Evolutionary conservation across 495 filamentous ascomycete species (phyloP).

Genomic region (Penicillium verhagenii): DNA sequence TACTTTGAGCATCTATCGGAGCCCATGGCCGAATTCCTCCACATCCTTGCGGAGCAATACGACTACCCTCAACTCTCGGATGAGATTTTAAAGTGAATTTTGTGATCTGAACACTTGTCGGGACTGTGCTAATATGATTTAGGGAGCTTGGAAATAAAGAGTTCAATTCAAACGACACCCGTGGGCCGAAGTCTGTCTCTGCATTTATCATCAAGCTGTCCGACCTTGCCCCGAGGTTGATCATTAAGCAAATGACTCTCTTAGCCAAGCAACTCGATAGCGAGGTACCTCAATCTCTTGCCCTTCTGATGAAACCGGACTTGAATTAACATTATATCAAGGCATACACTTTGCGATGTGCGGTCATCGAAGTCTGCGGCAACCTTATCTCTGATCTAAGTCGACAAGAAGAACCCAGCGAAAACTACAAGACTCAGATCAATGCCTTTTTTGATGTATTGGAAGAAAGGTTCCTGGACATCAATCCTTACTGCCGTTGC

Average conservation of each 20-base stretch:
- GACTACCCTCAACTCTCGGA: slow-evolving; percentile 95
- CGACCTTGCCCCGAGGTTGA: slow-evolving; percentile 85
- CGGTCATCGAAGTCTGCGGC: slow-evolving; percentile 97
- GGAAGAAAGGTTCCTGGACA: slow-evolving; percentile 92
- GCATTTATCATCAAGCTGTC: slow-evolving; percentile 92
- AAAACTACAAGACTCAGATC: slow-evolving; percentile 89
- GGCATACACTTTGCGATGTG: slow-evolving; percentile 91
- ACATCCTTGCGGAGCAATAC: slow-evolving; percentile 95
- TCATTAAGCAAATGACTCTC: slow-evolving; percentile 96
- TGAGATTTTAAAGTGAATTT: slow-evolving; percentile 69
- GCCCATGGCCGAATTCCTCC: slow-evolving; percentile 97
- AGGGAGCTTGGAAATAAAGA: slow-evolving; percentile 95
- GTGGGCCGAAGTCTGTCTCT: slow-evolving; percentile 97
- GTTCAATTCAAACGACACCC: slow-evolving; percentile 93
- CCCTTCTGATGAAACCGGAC: neutral
- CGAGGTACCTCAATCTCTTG: slow-evolving; percentile 56
- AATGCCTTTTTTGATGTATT: slow-evolving; percentile 96
- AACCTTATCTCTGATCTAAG: slow-evolving; percentile 90
- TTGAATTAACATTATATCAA: slow-evolving; percentile 32
- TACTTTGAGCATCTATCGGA: slow-evolving; percentile 98
- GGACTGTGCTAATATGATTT: slow-evolving; percentile 20
- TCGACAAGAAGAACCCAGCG: slow-evolving; percentile 83
- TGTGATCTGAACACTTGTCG: neutral
- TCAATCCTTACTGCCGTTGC: slow-evolving; percentile 95
- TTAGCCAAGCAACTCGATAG: slow-evolving; percentile 92